phyloP scores from a whole-genome alignment of 345 rosid genomes.

The Orychophragmus violaceus region DNA sequence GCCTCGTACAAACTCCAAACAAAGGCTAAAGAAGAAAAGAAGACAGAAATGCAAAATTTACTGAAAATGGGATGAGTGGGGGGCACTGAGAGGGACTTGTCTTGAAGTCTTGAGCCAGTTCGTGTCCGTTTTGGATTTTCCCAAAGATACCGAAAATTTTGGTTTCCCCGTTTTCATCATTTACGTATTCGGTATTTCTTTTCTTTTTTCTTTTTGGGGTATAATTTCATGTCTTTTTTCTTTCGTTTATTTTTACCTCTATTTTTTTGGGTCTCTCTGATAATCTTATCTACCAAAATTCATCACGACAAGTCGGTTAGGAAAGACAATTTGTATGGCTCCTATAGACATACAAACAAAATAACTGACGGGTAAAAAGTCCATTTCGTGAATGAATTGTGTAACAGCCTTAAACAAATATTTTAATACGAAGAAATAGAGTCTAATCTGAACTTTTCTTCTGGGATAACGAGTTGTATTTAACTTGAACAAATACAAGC shows the following conservation, averaged over 20 bases:
- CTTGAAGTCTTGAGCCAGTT: not conserved
- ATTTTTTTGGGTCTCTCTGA: not conserved
- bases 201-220: not conserved
- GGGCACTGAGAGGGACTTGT: not conserved
- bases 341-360: not conserved
- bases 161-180: not conserved
- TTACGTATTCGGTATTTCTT: not conserved
- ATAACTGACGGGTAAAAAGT: not conserved
- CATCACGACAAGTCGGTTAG: constrained; percentile 9
- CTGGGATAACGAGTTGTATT: not conserved
- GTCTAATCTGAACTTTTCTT: no score
- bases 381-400: not conserved
- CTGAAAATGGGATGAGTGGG: not conserved
- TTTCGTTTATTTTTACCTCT: not conserved
- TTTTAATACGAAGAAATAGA: not conserved
- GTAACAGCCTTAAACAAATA: not conserved
- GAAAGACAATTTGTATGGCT: not conserved
- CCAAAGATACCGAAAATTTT: not conserved
- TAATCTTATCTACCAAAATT: not conserved
- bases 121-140: not conserved
- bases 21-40: not conserved
- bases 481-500: not conserved
- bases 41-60: not conserved
- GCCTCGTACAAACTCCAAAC: constrained; percentile 6
- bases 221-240: not conserved